These are phyloP conservation scores for Pontederia paniculata DNA, from an alignment of 176 grass and related monocot genomes.

Conservation along the genomic window DNA sequence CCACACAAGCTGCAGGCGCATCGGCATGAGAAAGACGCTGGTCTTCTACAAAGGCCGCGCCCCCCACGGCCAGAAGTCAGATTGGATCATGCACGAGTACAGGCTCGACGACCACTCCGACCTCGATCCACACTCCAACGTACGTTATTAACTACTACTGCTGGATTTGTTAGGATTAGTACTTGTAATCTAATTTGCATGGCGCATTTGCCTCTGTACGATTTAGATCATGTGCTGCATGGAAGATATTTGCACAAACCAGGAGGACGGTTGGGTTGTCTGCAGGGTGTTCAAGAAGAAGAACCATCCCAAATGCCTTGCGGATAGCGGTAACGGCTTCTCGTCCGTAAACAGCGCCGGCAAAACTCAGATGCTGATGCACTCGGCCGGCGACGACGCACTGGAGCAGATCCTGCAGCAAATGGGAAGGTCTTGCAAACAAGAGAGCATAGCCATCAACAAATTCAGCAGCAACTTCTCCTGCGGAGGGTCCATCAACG, in stretches of 20 bases:
- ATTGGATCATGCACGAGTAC: slow-evolving; percentile 97
- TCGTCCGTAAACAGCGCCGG: slow-evolving; percentile 29
- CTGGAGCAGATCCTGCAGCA: slow-evolving; percentile 59
- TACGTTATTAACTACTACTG: slow-evolving; percentile 7
- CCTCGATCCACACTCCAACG: neutral
- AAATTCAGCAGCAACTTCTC: no score
- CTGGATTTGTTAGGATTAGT: no score
- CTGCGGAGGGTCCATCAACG: neutral
- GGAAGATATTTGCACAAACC: slow-evolving; percentile 40
- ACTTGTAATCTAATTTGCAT: no score
- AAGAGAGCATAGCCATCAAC: slow-evolving; percentile 27
- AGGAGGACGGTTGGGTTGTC: slow-evolving; percentile 96
- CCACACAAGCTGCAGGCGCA: slow-evolving; percentile 60
- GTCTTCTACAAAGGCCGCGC: slow-evolving; percentile 98
- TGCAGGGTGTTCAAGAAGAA: slow-evolving; percentile 99
- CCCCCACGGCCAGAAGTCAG: slow-evolving; percentile 79
- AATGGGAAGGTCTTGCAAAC: slow-evolving; percentile 47
- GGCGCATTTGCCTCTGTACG: no score
- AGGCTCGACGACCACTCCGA: slow-evolving; percentile 44
- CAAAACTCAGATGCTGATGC: slow-evolving; percentile 23
- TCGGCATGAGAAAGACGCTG: slow-evolving; percentile 99
- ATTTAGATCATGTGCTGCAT: slow-evolving; percentile 8
- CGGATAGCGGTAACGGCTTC: slow-evolving; percentile 22
- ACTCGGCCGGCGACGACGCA: slow-evolving; percentile 36
- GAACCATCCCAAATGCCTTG: slow-evolving; percentile 47